These are phyloP conservation scores for Fusarium fracticaudum DNA, from an alignment of 2,329 filamentous ascomycete species.

Conservation along the genomic window DNA sequence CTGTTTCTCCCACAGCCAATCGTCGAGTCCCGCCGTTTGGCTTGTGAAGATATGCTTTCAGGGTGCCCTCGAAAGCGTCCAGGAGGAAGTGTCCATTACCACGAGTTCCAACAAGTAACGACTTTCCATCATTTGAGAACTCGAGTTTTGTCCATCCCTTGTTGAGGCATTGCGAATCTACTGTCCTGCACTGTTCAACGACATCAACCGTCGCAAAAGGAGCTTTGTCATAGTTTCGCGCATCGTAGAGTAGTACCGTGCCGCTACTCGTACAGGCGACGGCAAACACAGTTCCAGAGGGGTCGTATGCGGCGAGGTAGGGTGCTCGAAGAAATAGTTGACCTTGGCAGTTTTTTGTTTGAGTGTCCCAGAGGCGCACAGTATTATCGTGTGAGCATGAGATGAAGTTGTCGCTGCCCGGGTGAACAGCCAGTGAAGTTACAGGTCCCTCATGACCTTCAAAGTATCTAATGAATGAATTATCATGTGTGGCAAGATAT, in stretches of 20 bases:
- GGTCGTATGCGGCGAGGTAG: constrained; percentile 88
- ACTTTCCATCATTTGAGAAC: constrained; percentile 96
- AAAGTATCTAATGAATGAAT: constrained; percentile 96
- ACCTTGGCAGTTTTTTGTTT: constrained; percentile 81
- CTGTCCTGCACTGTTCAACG: constrained; percentile 60
- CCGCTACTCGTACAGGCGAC: constrained; percentile 85
- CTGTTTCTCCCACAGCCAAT: constrained; percentile 62
- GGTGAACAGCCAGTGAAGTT: constrained; percentile 84
- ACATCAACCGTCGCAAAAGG: constrained; percentile 91
- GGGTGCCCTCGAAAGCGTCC: constrained; percentile 87
- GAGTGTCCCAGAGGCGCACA: constrained; percentile 88
- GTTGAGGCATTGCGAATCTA: constrained; percentile 66
- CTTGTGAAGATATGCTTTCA: constrained; percentile 78
- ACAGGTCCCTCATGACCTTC: constrained; percentile 87
- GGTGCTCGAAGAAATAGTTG: constrained; percentile 83
- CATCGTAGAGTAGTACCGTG: constrained; percentile 87
- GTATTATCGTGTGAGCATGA: constrained; percentile 93
- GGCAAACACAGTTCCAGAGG: constrained; percentile 90
- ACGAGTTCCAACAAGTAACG: constrained; percentile 83
- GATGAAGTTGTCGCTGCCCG: constrained; percentile 88
- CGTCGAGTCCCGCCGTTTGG: constrained; percentile 64
- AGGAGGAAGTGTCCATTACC: constrained; percentile 88
- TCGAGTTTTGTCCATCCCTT: constrained; percentile 90
- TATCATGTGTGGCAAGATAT: constrained; percentile 92
- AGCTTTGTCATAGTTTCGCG: constrained; percentile 90